Base-by-base conservation (phyloP, 352 stramenopile genomes). In the Globisporangium abappressorium region DNA sequence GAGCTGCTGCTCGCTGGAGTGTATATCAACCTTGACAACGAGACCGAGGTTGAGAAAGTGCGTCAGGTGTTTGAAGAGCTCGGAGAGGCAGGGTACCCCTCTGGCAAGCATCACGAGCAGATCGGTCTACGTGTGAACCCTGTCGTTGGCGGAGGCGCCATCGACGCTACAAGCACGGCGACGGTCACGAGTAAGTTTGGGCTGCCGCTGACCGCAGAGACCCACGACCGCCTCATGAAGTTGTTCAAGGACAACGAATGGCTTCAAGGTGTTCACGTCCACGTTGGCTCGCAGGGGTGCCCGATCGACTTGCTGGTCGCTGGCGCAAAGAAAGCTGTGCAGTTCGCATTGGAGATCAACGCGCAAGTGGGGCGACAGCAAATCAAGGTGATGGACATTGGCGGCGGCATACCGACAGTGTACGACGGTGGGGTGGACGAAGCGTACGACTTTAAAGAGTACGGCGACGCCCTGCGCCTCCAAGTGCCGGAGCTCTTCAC, bases 71-170 rank as follows among this genome's bases (percentile, higher is more conserved):
- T 97, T 34, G 55, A 36, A 0, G 73, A 85, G 22, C 61, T 87
- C n/a, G 66, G 59, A 9, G 59, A 66, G 2, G 64, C 66, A 2
- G 68, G 71, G 7, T 75, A 71, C 14, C 62, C 51, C 2, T 63
- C 68, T 22, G 62, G 76, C 5, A 75, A 36, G 9, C 78, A 90
- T 61, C 63, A 73, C 9, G 67, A 61, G 38, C 85, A 92, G 64
- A 87, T 98, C 41, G 93, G 94, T 36, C 61, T 98, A 60, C 85
- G 94, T 2, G 92, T 98, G 57, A 98, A 98, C 71, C 93, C 94
- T 0, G 77, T 98, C 8, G 88, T 98, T 18, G 92, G 93, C 14
- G 80, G 78, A 2, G 94, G 94, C n/a, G 78, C 84, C 2, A 97
- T 98, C 54, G 86, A 87, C 28, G 78, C 81, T 5, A 85, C 90